Percentiles rank a stretch among this genome's conserved stretches.
Evolutionary conservation across 768 basidiomycete genomes (phyloP).

Genomic region (Tylopilus vinaceipallidus): DNA sequence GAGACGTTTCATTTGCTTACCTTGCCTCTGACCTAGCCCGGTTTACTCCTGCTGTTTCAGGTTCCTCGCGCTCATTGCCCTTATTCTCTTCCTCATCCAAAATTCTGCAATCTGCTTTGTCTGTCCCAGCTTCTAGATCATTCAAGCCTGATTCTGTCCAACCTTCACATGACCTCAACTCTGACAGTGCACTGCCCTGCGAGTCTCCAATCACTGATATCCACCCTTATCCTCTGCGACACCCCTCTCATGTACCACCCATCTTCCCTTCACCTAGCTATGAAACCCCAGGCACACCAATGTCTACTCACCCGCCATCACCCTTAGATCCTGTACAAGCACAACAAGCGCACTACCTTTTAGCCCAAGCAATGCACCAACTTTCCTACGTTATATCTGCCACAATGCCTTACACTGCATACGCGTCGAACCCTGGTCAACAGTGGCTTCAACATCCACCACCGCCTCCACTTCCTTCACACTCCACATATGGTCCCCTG

Average conservation of each 20-base stretch:
- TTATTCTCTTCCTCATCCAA: conserved; percentile 6
- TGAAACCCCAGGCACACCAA: conserved; percentile 16
- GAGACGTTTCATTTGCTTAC: conserved; percentile 5
- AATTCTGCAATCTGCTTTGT: conserved; percentile 4
- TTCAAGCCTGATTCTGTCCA: conserved; percentile 6
- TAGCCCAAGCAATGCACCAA: conserved; percentile 42
- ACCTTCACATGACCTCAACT: neutral
- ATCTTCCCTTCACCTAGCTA: conserved; percentile 18
- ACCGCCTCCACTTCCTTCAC: conserved; percentile 5
- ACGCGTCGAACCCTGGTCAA: conserved; percentile 19
- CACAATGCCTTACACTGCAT: conserved; percentile 26
- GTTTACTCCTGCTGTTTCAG: neutral
- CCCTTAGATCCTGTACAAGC: conserved; percentile 28
- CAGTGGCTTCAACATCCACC: conserved; percentile 17
- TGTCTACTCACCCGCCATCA: conserved; percentile 29
- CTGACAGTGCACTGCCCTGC: conserved; percentile 5
- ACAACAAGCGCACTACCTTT: conserved; percentile 37
- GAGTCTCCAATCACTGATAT: conserved; percentile 22
- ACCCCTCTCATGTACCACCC: conserved; percentile 16
- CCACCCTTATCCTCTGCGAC: conserved; percentile 19
- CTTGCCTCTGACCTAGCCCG: conserved; percentile 6
- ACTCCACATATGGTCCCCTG: conserved; percentile 6
- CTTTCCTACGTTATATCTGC: conserved; percentile 39
- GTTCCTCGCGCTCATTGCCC: conserved; percentile 12
- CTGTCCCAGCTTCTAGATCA: conserved; percentile 8